Percentiles rank a stretch among this genome's conserved stretches.
Evolutionary conservation across 2,329 filamentous ascomycete genomes (phyloP).

Genomic region (Aspergillus carbonarius): DNA sequence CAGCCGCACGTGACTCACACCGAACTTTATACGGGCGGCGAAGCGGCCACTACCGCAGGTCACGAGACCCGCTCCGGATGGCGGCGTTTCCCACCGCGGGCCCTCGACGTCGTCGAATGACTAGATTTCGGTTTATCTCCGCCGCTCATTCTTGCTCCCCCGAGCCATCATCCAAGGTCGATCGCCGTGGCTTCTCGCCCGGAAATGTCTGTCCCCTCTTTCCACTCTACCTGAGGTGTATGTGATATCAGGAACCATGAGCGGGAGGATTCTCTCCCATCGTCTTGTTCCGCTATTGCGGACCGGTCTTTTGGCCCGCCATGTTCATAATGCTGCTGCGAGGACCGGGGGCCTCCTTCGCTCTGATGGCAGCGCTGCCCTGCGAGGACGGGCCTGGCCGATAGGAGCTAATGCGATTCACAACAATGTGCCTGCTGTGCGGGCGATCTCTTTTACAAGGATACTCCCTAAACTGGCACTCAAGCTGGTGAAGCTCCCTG

Average conservation of each 20-base stretch:
- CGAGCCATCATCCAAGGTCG: slow-evolving; percentile 6
- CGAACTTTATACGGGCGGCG: slow-evolving; percentile 23
- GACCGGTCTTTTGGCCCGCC: slow-evolving; percentile 60
- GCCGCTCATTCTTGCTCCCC: background rate
- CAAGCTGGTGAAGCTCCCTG: slow-evolving; percentile 84
- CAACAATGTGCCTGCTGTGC: slow-evolving; percentile 71
- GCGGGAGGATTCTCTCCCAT: slow-evolving; percentile 72
- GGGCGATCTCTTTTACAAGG: slow-evolving; percentile 66
- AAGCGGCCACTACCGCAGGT: slow-evolving; percentile 35
- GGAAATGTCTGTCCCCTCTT: slow-evolving; percentile 21
- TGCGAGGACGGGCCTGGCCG: slow-evolving; percentile 70
- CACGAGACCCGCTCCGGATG: slow-evolving; percentile 25
- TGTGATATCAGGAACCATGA: slow-evolving; percentile 55
- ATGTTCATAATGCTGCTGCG: slow-evolving; percentile 61
- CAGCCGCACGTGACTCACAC: slow-evolving; percentile 33
- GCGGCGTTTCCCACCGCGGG: background rate
- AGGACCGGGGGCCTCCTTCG: slow-evolving; percentile 68
- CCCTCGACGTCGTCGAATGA: slow-evolving; percentile 1
- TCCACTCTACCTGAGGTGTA: slow-evolving; percentile 26
- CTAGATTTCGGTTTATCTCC: slow-evolving; percentile 4
- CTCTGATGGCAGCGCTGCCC: slow-evolving; percentile 62
- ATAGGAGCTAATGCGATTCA: slow-evolving; percentile 76
- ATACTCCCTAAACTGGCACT: slow-evolving; percentile 81
- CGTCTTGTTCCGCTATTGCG: slow-evolving; percentile 67
- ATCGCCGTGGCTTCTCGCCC: slow-evolving; percentile 17